A percentile compares a stretch with the other conserved stretches of the same genome.
Evolutionary conservation across 2,329 filamentous ascomycete genomes (phyloP).

Genomic region (Escovopsis sp.): DNA sequence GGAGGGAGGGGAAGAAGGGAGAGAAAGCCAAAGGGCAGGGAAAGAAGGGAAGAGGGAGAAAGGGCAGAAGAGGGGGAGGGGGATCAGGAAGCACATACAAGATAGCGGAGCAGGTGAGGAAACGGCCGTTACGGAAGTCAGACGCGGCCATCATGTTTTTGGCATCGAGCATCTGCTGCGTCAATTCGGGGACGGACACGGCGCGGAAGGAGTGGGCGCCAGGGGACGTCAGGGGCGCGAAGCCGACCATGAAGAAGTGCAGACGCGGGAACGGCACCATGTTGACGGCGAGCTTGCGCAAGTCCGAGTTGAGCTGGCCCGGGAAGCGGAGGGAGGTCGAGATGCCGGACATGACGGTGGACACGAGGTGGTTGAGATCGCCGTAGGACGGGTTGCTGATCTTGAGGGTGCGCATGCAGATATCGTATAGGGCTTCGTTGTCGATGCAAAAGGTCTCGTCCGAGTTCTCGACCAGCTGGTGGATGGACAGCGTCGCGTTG

Average conservation of each 20-base stretch:
- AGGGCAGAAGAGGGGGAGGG: slow-evolving; percentile 74
- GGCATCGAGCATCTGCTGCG: slow-evolving; percentile 99
- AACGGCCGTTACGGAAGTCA: slow-evolving; percentile 98
- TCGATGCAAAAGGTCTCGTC: slow-evolving; percentile 99
- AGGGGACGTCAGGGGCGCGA: slow-evolving; percentile 85
- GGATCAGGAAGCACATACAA: slow-evolving; percentile 78
- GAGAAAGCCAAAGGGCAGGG: too few species aligned
- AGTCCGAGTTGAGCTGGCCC: slow-evolving; percentile 98
- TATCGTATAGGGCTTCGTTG: slow-evolving; percentile 99
- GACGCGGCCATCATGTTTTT: slow-evolving; percentile 99
- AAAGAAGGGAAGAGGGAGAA: too few species aligned
- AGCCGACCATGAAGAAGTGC: slow-evolving; percentile 99
- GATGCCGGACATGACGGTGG: slow-evolving; percentile 97
- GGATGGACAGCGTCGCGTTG: slow-evolving; percentile 96
- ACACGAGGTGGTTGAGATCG: slow-evolving; percentile 98
- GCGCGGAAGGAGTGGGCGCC: slow-evolving; percentile 87
- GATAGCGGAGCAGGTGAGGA: slow-evolving; percentile 98
- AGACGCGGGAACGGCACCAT: slow-evolving; percentile 99
- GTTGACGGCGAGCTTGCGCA: slow-evolving; percentile 98
- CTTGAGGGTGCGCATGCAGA: slow-evolving; percentile 99
- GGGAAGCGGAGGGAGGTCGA: slow-evolving; percentile 98
- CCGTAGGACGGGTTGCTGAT: slow-evolving; percentile 96
- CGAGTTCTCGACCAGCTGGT: slow-evolving; percentile 99
- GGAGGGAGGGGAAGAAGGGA: not conserved
- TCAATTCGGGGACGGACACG: slow-evolving; percentile 91